Percentiles rank a stretch among this genome's conserved stretches.
Conservation (phyloP, 768 basidiomycete species). For the Nevesoporus exiguus region DNA sequence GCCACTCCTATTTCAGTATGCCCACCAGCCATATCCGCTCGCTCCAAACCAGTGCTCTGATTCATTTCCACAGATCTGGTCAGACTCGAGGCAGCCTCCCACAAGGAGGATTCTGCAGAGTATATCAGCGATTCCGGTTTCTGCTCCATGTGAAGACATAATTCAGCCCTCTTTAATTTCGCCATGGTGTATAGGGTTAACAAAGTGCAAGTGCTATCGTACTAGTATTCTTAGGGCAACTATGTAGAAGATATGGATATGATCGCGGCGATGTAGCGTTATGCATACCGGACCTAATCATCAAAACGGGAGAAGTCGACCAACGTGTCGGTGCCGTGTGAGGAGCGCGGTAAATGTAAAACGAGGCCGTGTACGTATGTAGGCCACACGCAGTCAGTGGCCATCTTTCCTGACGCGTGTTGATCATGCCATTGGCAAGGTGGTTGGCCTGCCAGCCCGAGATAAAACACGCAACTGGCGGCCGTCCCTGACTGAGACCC, state of each 20-base stretch:
- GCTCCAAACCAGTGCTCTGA: constrained; percentile 10
- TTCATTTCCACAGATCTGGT: constrained; percentile 39
- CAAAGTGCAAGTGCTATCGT: constrained; percentile 4
- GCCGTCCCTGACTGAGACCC: constrained; percentile 16
- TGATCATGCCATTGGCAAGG: constrained; percentile 31
- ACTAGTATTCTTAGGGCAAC: constrained; percentile 8
- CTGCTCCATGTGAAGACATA: constrained; percentile 35
- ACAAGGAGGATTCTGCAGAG: constrained; percentile 39
- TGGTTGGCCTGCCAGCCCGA: constrained; percentile 23
- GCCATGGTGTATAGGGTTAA: neutral
- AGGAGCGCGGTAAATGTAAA: constrained; percentile 9
- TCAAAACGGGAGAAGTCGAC: constrained; percentile 8
- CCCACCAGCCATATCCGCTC: constrained; percentile 21
- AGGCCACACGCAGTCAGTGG: constrained; percentile 20
- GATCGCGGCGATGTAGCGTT: constrained; percentile 16
- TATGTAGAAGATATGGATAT: constrained; percentile 1
- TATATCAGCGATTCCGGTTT: constrained; percentile 49
- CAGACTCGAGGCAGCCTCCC: constrained; percentile 44
- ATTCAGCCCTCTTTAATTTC: neutral
- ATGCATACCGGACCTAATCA: constrained; percentile 14
- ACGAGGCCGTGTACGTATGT: constrained; percentile 33
- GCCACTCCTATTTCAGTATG: constrained; percentile 63
- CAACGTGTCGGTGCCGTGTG: constrained; percentile 30
- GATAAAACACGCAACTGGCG: constrained; percentile 28
- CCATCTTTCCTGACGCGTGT: constrained; percentile 27